Evolutionary conservation across 225 moss, liverwort and hornwort genomes (phyloP), one percentile per base, ranked within the genome.

Genomic region (Marchantia paleacea): DNA sequence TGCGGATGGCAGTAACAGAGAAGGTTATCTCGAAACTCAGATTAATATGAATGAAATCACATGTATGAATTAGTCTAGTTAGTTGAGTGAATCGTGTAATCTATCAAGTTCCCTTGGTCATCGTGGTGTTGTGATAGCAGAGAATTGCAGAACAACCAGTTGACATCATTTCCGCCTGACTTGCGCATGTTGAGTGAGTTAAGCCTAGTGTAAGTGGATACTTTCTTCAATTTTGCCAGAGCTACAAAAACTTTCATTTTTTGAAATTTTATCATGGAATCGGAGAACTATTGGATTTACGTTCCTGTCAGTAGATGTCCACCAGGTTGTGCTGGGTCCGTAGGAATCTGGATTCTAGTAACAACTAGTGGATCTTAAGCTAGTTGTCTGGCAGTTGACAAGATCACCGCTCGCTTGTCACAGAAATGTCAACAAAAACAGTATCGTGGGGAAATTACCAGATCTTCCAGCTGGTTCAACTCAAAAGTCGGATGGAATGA

Each of bases 141-240:
- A 52, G 73, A 6, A 55, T 0, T 74, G 20, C 0, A 29, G 73
- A 53, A 74, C 54, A 74, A 74, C 52, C 22, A 24, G 31, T 74
- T 74, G 10, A 74, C 73, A 7, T 12, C 11, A 53, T 55, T 55
- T 53, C 73, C 73, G 15, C n/a, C 73, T 24, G 73, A 74, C 54
- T 25, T 52, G 73, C 52, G 19, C 11, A 9, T 12, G 0, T n/a
- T 74, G 9, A 52, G 6, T 22, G 54, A 20, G n/a, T 53, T 74
- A 49, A 12, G 24, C 1, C 12, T 11, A 10, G 26, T 74, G 73
- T 74, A 74, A 55, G 54, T 52, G 16, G 16, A 52, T 11, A 24
- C 54, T 51, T 25, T 52, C 25, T 19, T 61, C 20, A 61, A 61
- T 19, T 22, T 61, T 3, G 55, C 55, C 11, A 55, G 1, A 55